These are phyloP conservation scores for Aphanomyces stellatus DNA, from an alignment of 352 stramenopile species.

Conservation along the genomic window DNA sequence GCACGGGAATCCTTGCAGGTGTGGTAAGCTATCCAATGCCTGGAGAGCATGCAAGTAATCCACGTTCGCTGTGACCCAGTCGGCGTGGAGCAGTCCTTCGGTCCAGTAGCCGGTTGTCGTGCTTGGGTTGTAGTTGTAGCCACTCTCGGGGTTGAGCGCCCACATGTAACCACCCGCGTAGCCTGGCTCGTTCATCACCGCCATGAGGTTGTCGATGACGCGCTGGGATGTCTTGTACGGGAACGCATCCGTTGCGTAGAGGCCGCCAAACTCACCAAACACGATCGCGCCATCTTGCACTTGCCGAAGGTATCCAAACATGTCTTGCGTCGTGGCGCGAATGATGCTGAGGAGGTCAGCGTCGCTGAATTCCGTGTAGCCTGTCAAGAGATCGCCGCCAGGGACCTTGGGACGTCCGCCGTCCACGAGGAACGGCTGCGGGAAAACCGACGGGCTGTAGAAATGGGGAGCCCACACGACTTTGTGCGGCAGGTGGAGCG, in stretches of 20 bases:
- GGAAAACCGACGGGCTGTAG: constrained; percentile 61
- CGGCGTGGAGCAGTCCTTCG: constrained; percentile 54
- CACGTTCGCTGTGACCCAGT: constrained; percentile 58
- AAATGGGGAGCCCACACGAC: constrained; percentile 59
- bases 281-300: constrained; percentile 43
- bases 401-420: constrained; percentile 27
- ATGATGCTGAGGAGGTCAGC: constrained; percentile 39
- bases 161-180: constrained; percentile 65
- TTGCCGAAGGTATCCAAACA: constrained; percentile 54
- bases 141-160: constrained; percentile 64
- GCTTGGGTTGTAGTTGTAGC: constrained; percentile 59
- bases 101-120: constrained; percentile 39
- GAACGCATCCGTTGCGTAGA: constrained; percentile 47
- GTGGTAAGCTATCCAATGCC: constrained; percentile 52
- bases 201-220: constrained; percentile 52
- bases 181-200: constrained; percentile 37
- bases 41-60: constrained; percentile 54
- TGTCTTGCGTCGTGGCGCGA: constrained; percentile 48
- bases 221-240: constrained; percentile 44
- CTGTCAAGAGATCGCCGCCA: constrained; percentile 24
- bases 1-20: constrained; percentile 57
- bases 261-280: constrained; percentile 52
- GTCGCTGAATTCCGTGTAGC: constrained; percentile 47
- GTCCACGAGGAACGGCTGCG: constrained; percentile 48
- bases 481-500: constrained; percentile 39